Evolutionary conservation across 495 filamentous ascomycete genomes (phyloP).

Genomic region (Immersiella caudata): DNA sequence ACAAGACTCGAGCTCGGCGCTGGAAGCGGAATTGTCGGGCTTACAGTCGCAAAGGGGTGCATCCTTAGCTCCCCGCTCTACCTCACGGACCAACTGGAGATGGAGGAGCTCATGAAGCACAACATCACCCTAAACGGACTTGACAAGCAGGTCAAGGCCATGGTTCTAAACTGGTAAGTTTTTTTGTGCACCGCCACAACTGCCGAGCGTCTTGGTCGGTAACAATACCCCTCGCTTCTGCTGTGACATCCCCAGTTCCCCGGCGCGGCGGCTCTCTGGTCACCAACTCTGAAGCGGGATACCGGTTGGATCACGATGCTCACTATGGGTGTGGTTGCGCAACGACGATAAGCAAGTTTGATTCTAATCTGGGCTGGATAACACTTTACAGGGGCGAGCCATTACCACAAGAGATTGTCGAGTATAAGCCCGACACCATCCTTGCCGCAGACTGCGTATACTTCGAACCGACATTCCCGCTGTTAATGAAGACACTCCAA

Average conservation of each 20-base stretch:
- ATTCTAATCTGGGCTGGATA: conserved; percentile 25
- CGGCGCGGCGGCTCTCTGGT: not conserved
- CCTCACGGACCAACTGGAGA: conserved; percentile 84
- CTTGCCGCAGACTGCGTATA: conserved; percentile 97
- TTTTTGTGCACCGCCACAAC: conserved; percentile 15
- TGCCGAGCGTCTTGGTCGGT: not conserved
- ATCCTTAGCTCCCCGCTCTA: conserved; percentile 56
- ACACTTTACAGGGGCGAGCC: conserved; percentile 55
- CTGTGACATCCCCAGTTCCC: conserved; percentile 12
- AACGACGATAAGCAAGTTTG: conserved; percentile 10
- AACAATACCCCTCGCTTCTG: not conserved
- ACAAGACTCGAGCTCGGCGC: conserved; percentile 87
- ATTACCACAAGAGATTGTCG: conserved; percentile 48
- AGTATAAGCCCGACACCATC: conserved; percentile 69
- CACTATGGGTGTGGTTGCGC: conserved; percentile 4
- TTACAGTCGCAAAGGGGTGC: conserved; percentile 66
- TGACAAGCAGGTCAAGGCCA: conserved; percentile 58
- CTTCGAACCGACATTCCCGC: conserved; percentile 91
- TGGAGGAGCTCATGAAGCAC: conserved; percentile 77
- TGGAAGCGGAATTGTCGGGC: conserved; percentile 84
- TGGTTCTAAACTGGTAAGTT: conserved; percentile 74
- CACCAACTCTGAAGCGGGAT: conserved; percentile 13
- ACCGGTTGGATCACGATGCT: not conserved
- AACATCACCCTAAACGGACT: conserved; percentile 82
- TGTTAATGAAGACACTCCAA: conserved; percentile 77